Evolutionary conservation across 192 early-diverging fungal species (phyloP).

Genomic region (Obelidium mucronatum): DNA sequence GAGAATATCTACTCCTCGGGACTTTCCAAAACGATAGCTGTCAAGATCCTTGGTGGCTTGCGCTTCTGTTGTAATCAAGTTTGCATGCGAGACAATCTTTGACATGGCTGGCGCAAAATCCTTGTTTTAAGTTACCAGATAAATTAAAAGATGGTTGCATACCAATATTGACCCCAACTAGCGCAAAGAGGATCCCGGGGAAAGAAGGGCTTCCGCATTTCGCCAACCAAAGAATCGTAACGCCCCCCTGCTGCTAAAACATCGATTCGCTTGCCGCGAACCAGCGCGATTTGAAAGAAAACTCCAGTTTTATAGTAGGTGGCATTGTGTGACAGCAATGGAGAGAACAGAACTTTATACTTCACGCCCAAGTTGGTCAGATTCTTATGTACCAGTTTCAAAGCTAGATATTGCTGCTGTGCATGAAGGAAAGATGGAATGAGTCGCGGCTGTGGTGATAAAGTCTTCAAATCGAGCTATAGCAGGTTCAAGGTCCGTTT

Average conservation of each 20-base stretch:
- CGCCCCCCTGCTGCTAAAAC: conserved; percentile 75
- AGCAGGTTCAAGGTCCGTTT: conserved; percentile 32
- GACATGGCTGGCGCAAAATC: conserved; percentile 4
- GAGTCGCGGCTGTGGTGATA: not conserved
- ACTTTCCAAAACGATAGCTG: conserved; percentile 37
- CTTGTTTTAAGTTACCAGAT: conserved; percentile 45
- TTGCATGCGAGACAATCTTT: conserved; percentile 1
- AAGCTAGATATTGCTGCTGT: conserved; percentile 7
- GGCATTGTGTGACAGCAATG: conserved; percentile 69
- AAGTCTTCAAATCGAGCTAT: conserved; percentile 28
- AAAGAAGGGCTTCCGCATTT: conserved; percentile 60
- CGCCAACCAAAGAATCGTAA: conserved; percentile 68
- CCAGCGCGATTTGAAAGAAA: conserved; percentile 69
- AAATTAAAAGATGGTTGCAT: conserved; percentile 71
- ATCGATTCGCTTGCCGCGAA: conserved; percentile 53
- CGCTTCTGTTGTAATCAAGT: not conserved
- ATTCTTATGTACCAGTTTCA: conserved; percentile 23
- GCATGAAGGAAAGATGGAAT: not conserved
- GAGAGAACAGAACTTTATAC: conserved; percentile 54
- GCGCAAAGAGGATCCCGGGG: conserved; percentile 49
- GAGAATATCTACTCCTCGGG: conserved; percentile 73
- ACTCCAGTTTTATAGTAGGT: conserved; percentile 63
- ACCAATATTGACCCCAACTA: conserved; percentile 86
- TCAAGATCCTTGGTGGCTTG: conserved; percentile 44
- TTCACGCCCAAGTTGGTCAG: conserved; percentile 43